A percentile compares a stretch with the other conserved stretches of the same genome.
Evolutionary conservation across 2,329 filamentous ascomycete species (phyloP).

Genomic region (Monilinia laxa): DNA sequence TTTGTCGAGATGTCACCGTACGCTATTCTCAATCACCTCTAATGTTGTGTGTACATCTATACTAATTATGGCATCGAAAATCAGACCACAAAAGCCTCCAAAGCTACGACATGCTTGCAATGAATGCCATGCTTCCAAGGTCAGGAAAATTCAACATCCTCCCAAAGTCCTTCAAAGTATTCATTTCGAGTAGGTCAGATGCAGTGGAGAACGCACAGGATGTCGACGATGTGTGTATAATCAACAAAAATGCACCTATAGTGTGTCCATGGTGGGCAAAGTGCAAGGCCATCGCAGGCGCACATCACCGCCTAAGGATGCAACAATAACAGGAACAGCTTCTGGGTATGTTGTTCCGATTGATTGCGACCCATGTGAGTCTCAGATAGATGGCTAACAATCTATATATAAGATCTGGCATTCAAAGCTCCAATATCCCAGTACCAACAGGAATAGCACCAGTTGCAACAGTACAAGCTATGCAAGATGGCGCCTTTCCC

Average conservation of each 20-base stretch:
- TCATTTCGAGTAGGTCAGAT: constrained; percentile 19
- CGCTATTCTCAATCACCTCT: neutral
- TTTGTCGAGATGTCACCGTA: constrained; percentile 1
- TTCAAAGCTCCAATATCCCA: neutral
- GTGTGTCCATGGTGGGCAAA: constrained; percentile 22
- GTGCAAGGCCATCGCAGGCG: constrained; percentile 16
- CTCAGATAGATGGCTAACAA: neutral
- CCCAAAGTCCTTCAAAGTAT: neutral
- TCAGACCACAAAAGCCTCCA: constrained; percentile 12
- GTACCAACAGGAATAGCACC: neutral
- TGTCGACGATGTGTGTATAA: constrained; percentile 19
- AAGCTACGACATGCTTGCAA: constrained; percentile 22
- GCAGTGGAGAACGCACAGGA: constrained; percentile 18
- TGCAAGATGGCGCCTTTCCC: neutral
- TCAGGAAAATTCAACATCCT: neutral
- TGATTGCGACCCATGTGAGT: neutral
- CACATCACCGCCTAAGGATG: neutral
- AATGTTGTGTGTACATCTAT: neutral
- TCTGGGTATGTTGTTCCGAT: neutral
- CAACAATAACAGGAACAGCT: neutral
- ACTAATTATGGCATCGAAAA: constrained; percentile 2
- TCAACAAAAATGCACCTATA: constrained; percentile 18
- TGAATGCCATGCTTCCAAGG: constrained; percentile 22
- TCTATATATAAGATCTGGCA: neutral
- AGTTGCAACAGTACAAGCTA: neutral